phyloP scores from a whole-genome alignment of 1,139 yeast genomes.

The Saccharomyces pastorianus region DNA sequence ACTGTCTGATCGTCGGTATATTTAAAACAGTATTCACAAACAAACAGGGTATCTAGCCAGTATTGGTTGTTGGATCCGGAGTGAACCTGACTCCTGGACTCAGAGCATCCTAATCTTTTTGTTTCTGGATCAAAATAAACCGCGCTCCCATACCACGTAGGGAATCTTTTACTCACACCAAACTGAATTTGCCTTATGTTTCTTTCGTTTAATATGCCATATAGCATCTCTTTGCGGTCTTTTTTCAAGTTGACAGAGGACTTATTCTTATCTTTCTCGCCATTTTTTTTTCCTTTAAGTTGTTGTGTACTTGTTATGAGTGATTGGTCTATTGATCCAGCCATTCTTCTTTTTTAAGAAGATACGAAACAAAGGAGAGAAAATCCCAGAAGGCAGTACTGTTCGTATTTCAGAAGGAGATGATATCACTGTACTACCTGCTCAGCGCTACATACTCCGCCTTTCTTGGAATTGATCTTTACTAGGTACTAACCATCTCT shows the following conservation, averaged over 20 bases:
- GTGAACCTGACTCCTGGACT: constrained; percentile 1
- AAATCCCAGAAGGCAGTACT: too few relatives aligned
- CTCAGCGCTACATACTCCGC: too few relatives aligned
- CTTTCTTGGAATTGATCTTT: too few relatives aligned
- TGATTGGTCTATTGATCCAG: not conserved
- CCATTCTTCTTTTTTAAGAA: not conserved
- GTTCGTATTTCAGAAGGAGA: too few relatives aligned
- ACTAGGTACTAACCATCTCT: too few relatives aligned
- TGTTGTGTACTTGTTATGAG: not conserved
- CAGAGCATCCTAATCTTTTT: constrained; percentile 25
- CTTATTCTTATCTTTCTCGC: constrained; percentile 6
- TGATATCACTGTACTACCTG: too few relatives aligned
- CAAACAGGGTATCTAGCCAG: constrained; percentile 57
- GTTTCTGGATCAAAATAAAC: constrained; percentile 50
- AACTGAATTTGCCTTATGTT: constrained; percentile 59
- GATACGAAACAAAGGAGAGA: too few relatives aligned
- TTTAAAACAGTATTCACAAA: constrained; percentile 80
- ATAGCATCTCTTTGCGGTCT: constrained; percentile 33
- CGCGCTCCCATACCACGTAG: constrained; percentile 81
- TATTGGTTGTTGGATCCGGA: constrained; percentile 9
- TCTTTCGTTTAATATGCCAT: constrained; percentile 52
- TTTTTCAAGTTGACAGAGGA: constrained; percentile 4
- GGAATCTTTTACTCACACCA: constrained; percentile 51
- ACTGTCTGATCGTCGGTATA: constrained; percentile 45
- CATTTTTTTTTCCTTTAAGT: not conserved